phyloP scores from a whole-genome alignment of 1,139 yeast species.

The Candida sp. region DNA sequence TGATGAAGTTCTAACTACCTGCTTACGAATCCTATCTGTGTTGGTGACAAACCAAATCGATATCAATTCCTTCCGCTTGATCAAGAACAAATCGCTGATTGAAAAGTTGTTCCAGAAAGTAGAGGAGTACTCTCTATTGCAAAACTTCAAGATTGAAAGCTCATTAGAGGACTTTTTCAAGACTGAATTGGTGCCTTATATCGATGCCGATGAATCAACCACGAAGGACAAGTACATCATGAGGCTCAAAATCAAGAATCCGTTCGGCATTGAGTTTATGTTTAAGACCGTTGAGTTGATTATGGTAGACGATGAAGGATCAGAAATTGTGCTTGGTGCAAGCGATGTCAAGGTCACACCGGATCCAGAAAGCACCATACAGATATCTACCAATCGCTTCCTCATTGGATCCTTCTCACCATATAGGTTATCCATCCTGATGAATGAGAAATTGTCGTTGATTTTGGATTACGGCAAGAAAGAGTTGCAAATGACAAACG shows the following conservation, averaged over 20 bases:
- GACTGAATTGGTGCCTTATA: slow-evolving; percentile 26
- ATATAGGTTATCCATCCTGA: slow-evolving; percentile 19
- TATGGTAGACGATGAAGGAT: slow-evolving; percentile 19
- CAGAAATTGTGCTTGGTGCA: slow-evolving; percentile 8
- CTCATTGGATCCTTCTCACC: slow-evolving; percentile 29
- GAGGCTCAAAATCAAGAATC: slow-evolving; percentile 26
- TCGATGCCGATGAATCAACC: slow-evolving; percentile 24
- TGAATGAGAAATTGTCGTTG: slow-evolving; percentile 25
- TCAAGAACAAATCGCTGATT: slow-evolving; percentile 25
- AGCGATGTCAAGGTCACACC: slow-evolving; percentile 14
- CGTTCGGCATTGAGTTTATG: slow-evolving; percentile 28
- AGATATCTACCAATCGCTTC: slow-evolving; percentile 25
- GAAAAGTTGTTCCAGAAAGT: slow-evolving; percentile 25
- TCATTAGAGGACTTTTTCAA: slow-evolving; percentile 36
- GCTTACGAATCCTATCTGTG: slow-evolving; percentile 38
- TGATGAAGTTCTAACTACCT: slow-evolving; percentile 31
- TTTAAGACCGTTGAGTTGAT: slow-evolving; percentile 24
- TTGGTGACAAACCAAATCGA: slow-evolving; percentile 26
- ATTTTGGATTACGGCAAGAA: slow-evolving; percentile 10
- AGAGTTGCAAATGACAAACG: slow-evolving; percentile 6
- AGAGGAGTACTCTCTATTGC: slow-evolving; percentile 20
- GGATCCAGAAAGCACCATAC: slow-evolving; percentile 14
- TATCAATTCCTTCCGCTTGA: slow-evolving; percentile 31
- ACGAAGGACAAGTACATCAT: slow-evolving; percentile 25
- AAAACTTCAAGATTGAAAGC: slow-evolving; percentile 23